These are phyloP conservation scores for Teratosphaeria pseudoeucalypti DNA, from an alignment of 2,329 filamentous ascomycete genomes.

Conservation along the genomic window DNA sequence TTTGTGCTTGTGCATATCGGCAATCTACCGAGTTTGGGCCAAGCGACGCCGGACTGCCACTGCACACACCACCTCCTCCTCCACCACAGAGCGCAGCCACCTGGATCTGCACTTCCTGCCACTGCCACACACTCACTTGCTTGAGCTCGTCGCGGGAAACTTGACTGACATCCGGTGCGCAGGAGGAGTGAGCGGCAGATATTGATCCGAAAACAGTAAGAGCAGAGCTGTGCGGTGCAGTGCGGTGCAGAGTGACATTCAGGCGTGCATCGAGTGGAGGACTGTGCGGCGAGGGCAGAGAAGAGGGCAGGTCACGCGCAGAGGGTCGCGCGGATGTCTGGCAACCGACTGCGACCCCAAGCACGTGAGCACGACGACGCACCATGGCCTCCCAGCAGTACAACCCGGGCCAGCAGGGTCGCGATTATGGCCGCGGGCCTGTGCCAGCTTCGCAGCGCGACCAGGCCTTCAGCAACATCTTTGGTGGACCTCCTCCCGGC, in stretches of 20 bases:
- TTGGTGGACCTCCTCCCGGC: slow-evolving; percentile 67
- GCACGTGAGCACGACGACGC: slow-evolving; percentile 1
- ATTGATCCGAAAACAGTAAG: neutral
- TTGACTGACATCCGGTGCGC: neutral
- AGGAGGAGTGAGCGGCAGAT: neutral
- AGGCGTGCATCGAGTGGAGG: neutral
- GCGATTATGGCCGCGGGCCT: slow-evolving; percentile 33
- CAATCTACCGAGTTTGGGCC: neutral
- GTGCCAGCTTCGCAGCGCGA: slow-evolving; percentile 62
- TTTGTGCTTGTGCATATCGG: neutral
- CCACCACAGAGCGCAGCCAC: neutral
- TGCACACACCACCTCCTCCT: neutral
- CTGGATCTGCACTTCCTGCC: neutral
- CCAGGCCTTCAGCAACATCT: slow-evolving; percentile 92
- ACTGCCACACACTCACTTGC: neutral
- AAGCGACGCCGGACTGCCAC: neutral
- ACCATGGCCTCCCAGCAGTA: slow-evolving; percentile 7
- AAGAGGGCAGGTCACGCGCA: neutral
- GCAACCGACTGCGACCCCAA: neutral
- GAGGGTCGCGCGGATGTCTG: slow-evolving; percentile 2
- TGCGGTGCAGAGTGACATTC: neutral
- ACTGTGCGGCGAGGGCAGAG: neutral
- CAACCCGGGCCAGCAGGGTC: slow-evolving; percentile 8
- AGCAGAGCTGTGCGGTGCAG: neutral
- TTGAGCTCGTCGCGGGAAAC: neutral